Evolutionary conservation across 768 basidiomycete species (phyloP).

Genomic region (Agrocybe praecox): DNA sequence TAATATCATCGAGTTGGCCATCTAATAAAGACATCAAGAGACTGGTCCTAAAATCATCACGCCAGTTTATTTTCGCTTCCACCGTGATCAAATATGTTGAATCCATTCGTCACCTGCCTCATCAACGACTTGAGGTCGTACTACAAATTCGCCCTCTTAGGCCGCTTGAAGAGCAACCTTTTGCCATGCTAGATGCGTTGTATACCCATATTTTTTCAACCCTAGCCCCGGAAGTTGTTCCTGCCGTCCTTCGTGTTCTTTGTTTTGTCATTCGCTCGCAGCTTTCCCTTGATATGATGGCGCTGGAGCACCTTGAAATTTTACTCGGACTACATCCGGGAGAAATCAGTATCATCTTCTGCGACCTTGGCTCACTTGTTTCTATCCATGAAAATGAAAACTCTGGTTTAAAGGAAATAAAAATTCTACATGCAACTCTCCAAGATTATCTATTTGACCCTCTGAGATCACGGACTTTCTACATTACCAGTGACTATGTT

Average conservation of each 20-base stretch:
- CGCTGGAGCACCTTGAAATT: too few relatives aligned
- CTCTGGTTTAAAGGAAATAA: too few relatives aligned
- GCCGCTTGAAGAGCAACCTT: background rate
- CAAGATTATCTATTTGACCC: too few relatives aligned
- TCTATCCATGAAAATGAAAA: background rate
- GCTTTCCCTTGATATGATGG: too few relatives aligned
- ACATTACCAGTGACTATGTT: too few relatives aligned
- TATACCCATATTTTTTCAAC: background rate
- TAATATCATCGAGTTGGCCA: background rate
- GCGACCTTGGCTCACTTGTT: too few relatives aligned
- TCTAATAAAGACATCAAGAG: background rate
- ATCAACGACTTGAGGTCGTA: background rate
- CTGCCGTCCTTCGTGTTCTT: too few relatives aligned
- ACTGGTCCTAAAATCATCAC: background rate
- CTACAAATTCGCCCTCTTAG: background rate
- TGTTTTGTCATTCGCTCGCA: too few relatives aligned
- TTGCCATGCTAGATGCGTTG: background rate
- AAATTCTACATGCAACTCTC: too few relatives aligned
- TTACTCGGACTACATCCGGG: too few relatives aligned
- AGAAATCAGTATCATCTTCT: too few relatives aligned
- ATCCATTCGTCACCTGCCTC: background rate
- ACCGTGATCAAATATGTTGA: background rate
- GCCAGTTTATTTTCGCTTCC: constrained; percentile 2
- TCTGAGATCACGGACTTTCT: too few relatives aligned
- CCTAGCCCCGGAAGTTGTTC: background rate